Conservation (phyloP, 805 yeast genomes). For the Brettanomyces bruxellensis region DNA sequence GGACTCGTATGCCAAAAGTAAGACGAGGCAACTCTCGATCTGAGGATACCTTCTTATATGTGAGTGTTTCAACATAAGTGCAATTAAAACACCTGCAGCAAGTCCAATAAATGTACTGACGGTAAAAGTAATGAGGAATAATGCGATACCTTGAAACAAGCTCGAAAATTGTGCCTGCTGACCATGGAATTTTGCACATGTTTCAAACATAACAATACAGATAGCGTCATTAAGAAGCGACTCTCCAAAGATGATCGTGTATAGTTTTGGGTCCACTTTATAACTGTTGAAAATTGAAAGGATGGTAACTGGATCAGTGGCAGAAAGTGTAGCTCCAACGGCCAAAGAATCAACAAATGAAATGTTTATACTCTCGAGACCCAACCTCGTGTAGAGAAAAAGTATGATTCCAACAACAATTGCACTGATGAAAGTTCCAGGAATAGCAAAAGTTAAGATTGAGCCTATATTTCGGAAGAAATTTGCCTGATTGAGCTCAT, state of each 20-base stretch:
- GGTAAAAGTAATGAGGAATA: conserved; percentile 88
- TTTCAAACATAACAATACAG: conserved; percentile 97
- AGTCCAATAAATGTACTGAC: conserved; percentile 87
- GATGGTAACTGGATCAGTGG: conserved; percentile 98
- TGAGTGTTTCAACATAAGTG: conserved; percentile 83
- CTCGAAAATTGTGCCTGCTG: conserved; percentile 64
- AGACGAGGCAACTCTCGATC: conserved; percentile 87
- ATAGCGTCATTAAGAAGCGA: conserved; percentile 94
- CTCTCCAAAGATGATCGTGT: conserved; percentile 96
- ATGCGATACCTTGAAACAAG: conserved; percentile 88
- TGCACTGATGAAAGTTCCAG: conserved; percentile 91
- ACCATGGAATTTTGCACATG: conserved; percentile 94
- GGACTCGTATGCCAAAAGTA: conserved; percentile 88
- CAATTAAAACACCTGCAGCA: conserved; percentile 79
- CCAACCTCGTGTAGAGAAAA: conserved; percentile 84
- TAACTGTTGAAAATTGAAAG: conserved; percentile 93
- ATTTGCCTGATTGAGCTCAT: conserved; percentile 91
- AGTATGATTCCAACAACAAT: conserved; percentile 83
- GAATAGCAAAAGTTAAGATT: conserved; percentile 88
- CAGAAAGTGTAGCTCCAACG: conserved; percentile 95
- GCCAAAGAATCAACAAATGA: conserved; percentile 97
- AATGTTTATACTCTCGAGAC: conserved; percentile 77
- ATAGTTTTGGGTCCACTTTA: conserved; percentile 94
- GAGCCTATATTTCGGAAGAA: conserved; percentile 89
- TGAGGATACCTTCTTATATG: conserved; percentile 93